phyloP scores from a whole-genome alignment of 2,329 filamentous ascomycete genomes.

The Aspergillus thermomutatus region DNA sequence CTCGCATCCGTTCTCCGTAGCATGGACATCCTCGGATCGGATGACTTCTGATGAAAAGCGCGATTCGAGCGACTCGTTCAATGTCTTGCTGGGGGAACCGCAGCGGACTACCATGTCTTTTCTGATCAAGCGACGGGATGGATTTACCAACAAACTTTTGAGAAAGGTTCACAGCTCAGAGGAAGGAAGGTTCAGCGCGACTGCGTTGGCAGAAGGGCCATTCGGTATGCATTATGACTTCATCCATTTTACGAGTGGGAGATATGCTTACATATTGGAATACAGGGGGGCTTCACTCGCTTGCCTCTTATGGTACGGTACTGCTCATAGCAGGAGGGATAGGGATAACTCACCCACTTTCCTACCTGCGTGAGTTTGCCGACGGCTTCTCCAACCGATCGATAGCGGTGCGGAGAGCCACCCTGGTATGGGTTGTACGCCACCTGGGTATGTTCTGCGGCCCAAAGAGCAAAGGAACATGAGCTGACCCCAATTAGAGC shows the following conservation, averaged over 20 bases:
- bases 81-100: conserved; percentile 22
- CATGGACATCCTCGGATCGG: conserved; percentile 32
- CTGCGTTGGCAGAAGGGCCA: conserved; percentile 33
- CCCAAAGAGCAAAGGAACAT: neutral
- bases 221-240: conserved; percentile 24
- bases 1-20: conserved; percentile 43
- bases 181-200: conserved; percentile 23
- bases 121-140: conserved; percentile 31
- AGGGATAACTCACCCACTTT: conserved; percentile 36
- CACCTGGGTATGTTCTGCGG: conserved; percentile 23
- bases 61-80: conserved; percentile 29
- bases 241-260: neutral
- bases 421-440: conserved; percentile 32
- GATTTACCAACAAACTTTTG: conserved; percentile 32
- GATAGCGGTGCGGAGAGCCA: conserved; percentile 26
- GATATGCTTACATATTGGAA: neutral
- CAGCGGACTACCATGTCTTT: conserved; percentile 30
- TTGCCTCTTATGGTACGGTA: conserved; percentile 32
- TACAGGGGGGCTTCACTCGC: conserved; percentile 28
- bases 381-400: conserved; percentile 20
- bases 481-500: conserved; percentile 20
- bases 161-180: conserved; percentile 24
- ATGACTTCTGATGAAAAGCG: conserved; percentile 21
- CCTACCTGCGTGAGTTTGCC: conserved; percentile 31
- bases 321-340: conserved; percentile 36